Evolutionary conservation across 2,329 filamentous ascomycete species (phyloP), one percentile per base, ranked within the genome.

Genomic region (Pseudogymnoascus sp.): DNA sequence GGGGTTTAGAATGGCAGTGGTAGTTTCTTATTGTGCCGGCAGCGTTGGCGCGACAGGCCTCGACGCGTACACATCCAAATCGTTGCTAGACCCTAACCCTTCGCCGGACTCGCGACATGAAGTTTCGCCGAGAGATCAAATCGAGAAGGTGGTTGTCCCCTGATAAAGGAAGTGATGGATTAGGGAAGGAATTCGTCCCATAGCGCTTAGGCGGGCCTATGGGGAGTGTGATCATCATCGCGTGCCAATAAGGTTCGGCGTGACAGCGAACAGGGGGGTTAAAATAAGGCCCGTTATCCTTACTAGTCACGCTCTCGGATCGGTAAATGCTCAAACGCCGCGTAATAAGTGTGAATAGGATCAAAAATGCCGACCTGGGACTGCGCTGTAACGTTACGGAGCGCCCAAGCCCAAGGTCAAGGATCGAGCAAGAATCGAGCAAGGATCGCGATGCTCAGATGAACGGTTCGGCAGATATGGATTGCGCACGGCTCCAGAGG

Each of bases 231-330:
- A 56, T 34, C 49, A 34, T 56, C 49, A 18, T 34, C 49, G 49
- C 49, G 49, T 56, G 49, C 49, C 49, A 56, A 56, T 56, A 56
- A 56, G 49, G 49, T 56, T 56, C 25, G 28, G 49, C 49, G 49
- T 56, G 49, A 56, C 28, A 56, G 8, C n/a, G 12, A 18, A 16
- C 43, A 31, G 23, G 46, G 46, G 46, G 46, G 46, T 53, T 34
- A 34, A 53, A 53, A 53, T 53, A 53, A 53, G 46, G 46, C 46
- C 46, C 46, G 46, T 53, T 53, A 53, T 53, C 46, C 46, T 8
- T 53, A n/a, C 46, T 56, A 34, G 49, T 56, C 49, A 56, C 49
- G 49, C 49, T 18, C n/a, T 56, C n/a, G 49, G n/a, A 18, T 56
- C 25, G 49, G 49, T 5, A 12, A 56, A 56, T 56, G 25, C 49